Evolutionary conservation across 805 yeast genomes (phyloP).

Genomic region (Starmerella bombi): DNA sequence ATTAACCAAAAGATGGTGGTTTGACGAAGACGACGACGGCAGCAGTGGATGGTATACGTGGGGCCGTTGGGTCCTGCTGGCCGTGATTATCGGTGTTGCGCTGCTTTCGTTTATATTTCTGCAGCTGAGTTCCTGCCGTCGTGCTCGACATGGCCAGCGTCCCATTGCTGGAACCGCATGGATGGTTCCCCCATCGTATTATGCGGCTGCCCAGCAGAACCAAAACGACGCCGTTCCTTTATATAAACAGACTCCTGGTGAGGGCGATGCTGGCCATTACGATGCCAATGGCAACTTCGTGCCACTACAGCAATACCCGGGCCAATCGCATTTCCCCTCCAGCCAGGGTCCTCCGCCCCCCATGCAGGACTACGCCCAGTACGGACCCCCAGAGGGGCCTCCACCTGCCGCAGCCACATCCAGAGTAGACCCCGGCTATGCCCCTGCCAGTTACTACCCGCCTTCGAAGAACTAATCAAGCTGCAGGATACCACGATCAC

Average conservation of each 20-base stretch:
- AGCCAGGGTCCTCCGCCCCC: constrained; percentile 9
- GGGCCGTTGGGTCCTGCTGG: constrained; percentile 29
- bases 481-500: too few relatives aligned
- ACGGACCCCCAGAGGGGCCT: constrained; percentile 10
- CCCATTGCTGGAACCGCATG: constrained; percentile 70
- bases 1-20: too few relatives aligned
- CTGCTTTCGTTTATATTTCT: constrained; percentile 16
- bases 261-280: constrained; percentile 59
- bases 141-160: constrained; percentile 30
- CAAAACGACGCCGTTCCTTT: constrained; percentile 20
- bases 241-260: constrained; percentile 24
- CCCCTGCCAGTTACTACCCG: background rate
- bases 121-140: constrained; percentile 13
- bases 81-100: constrained; percentile 21
- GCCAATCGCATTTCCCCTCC: background rate
- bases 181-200: constrained; percentile 75
- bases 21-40: background rate
- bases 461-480: background rate
- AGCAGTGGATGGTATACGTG: constrained; percentile 22
- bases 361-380: background rate
- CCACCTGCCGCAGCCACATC: constrained; percentile 6
- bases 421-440: background rate
- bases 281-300: constrained; percentile 42
- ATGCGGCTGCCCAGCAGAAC: constrained; percentile 37
- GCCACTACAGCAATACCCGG: background rate